Conservation (phyloP, 495 filamentous ascomycete genomes). For the Rostrohypoxylon terebratum region DNA sequence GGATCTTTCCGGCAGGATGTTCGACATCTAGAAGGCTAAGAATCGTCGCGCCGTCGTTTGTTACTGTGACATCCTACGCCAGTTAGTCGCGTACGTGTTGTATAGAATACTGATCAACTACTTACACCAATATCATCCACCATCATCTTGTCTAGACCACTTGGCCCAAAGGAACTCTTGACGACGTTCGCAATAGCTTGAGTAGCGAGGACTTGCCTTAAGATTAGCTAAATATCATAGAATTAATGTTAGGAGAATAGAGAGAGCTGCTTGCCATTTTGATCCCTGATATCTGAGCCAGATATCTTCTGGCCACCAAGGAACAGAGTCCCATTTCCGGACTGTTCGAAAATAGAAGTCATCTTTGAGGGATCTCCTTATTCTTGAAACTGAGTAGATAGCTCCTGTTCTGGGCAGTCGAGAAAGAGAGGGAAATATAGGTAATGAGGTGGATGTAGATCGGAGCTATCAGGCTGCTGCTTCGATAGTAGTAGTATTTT, state of each 20-base stretch:
- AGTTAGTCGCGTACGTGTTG: conserved; percentile 35
- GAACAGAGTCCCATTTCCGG: conserved; percentile 90
- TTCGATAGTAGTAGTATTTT: conserved; percentile 35
- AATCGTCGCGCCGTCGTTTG: conserved; percentile 98
- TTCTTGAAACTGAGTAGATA: not conserved
- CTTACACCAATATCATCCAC: conserved; percentile 97
- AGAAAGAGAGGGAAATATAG: conserved; percentile 4
- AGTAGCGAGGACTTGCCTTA: conserved; percentile 81
- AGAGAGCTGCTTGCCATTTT: conserved; percentile 76
- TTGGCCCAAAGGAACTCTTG: conserved; percentile 97
- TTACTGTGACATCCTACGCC: conserved; percentile 93
- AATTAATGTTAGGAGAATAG: not conserved
- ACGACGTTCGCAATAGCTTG: conserved; percentile 98
- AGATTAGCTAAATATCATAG: conserved; percentile 31
- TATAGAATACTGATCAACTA: conserved; percentile 14
- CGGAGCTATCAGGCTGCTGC: conserved; percentile 40
- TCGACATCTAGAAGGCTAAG: conserved; percentile 94
- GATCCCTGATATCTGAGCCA: conserved; percentile 93
- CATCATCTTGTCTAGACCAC: conserved; percentile 99
- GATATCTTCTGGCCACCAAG: conserved; percentile 95
- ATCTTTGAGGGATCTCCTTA: conserved; percentile 58
- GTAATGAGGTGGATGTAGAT: conserved; percentile 19
- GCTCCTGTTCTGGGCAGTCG: conserved; percentile 2
- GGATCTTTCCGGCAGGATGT: conserved; percentile 97
- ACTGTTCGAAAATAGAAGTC: conserved; percentile 90